Conservation (phyloP, 1,284 basidiomycete species). For the Rhodotorula mucilaginosa region DNA sequence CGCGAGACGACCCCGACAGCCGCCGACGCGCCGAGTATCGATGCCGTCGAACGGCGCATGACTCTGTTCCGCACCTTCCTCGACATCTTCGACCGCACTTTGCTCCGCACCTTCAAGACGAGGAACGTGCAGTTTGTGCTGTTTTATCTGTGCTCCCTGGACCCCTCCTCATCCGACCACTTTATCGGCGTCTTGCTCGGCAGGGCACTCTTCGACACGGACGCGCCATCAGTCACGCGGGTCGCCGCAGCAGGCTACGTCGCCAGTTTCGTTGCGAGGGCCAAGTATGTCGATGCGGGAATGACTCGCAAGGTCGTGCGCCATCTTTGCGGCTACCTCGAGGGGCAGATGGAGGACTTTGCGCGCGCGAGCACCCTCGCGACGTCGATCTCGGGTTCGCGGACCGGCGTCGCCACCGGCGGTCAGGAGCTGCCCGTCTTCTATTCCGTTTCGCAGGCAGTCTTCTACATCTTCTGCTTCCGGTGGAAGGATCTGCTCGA, state of each 20-base stretch:
- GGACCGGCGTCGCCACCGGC: not conserved
- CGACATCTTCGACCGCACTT: conserved; percentile 86
- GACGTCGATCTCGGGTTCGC: conserved; percentile 4
- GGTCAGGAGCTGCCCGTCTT: conserved; percentile 60
- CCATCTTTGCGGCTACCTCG: conserved; percentile 80
- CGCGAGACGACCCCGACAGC: conserved; percentile 39
- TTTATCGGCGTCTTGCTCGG: conserved; percentile 91
- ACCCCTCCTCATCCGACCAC: conserved; percentile 82
- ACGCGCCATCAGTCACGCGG: conserved; percentile 68
- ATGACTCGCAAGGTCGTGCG: conserved; percentile 73
- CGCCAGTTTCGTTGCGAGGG: conserved; percentile 87
- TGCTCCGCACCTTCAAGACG: conserved; percentile 92
- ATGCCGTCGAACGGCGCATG: conserved; percentile 32
- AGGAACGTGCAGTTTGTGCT: conserved; percentile 96
- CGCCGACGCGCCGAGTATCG: conserved; percentile 39
- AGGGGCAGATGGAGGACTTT: conserved; percentile 67
- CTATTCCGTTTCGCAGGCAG: conserved; percentile 88
- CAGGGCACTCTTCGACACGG: conserved; percentile 69
- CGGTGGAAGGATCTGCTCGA: conserved; percentile 82
- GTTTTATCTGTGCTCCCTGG: conserved; percentile 91
- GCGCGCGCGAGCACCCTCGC: conserved; percentile 51
- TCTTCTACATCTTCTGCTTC: conserved; percentile 98
- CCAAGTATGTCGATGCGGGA: conserved; percentile 75
- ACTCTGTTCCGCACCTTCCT: conserved; percentile 74
- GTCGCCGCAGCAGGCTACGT: conserved; percentile 89